Conservation (phyloP, 306 rosid species). For the Cicer judaicum region DNA sequence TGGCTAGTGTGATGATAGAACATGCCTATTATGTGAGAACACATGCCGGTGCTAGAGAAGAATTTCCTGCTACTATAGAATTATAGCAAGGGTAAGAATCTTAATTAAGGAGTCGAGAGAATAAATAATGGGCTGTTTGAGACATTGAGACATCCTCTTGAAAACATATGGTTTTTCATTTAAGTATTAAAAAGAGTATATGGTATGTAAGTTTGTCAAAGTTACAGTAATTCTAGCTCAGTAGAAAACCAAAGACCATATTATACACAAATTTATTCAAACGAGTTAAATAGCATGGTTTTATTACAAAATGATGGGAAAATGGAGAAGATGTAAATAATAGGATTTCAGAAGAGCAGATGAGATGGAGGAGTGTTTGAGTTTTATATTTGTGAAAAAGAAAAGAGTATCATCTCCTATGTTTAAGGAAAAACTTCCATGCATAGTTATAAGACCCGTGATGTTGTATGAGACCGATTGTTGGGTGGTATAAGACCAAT, state of each 20-base stretch:
- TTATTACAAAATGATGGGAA: background rate
- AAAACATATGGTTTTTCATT: background rate
- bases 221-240: background rate
- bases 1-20: background rate
- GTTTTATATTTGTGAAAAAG: background rate
- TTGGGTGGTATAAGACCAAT: background rate
- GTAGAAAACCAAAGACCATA: background rate
- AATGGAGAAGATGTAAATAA: background rate
- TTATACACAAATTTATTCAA: background rate
- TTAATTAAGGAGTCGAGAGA: background rate
- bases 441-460: background rate
- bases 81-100: background rate
- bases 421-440: background rate
- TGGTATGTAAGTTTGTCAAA: background rate
- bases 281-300: background rate
- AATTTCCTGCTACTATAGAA: background rate
- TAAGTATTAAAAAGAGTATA: background rate
- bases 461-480: background rate
- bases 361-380: background rate
- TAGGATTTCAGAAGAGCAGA: background rate
- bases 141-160: background rate
- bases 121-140: background rate
- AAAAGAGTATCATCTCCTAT: background rate
- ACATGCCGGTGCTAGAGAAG: background rate
- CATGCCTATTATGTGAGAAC: background rate